Base-by-base conservation (phyloP, 306 rosid genomes). In the Mucuna pruriens region DNA sequence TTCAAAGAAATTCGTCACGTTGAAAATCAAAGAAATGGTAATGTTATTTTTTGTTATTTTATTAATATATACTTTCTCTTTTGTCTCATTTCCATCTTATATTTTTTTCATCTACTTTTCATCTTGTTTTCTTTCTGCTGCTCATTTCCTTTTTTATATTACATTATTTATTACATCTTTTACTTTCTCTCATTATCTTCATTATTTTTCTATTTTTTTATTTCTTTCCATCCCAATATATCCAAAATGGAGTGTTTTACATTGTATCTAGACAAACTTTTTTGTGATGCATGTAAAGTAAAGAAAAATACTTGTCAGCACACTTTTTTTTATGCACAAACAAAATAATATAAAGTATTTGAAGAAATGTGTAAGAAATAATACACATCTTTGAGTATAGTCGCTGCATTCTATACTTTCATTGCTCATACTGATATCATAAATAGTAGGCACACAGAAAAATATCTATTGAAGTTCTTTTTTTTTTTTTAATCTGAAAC, bases 1-100 rank as follows among this genome's bases (percentile, higher is more conserved):
- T 40, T 55, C 46, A 76, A 23, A 58, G 76, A 82, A 46, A 63
- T 68, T 76, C 63, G 33, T 68, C 33, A 15, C 16, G 31, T 75
- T 75, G 71, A 66, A 40, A 67, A 31, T 22, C 3, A 40, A 7
- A 44, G 36, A 36, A 1, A 57, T 23, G 9, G 29, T 23, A 10
- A 57, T 23, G n/a, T 57, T 23, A 23, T 11, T 29, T 29, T 3
- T 3, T 29, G 31, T 29, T 29, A 29, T 29, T 29, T 29, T 29
- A 29, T 29, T 29, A 5, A 25, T 31, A 15, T 17, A 31, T 29
- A 13, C 6, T 4, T 15, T 7, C 5, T 6, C 7, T 3, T 31
- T 13, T 15, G 12, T 58, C 34, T 29, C 36, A 5, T 33, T 29
- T 31, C 15, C 3, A 6, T 10, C n/a, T 61, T 13, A 12, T 11